Percentiles rank a stretch among this genome's conserved stretches.
Conservation (phyloP, 352 stramenopile genomes). For the Lagenidium sp. region DNA sequence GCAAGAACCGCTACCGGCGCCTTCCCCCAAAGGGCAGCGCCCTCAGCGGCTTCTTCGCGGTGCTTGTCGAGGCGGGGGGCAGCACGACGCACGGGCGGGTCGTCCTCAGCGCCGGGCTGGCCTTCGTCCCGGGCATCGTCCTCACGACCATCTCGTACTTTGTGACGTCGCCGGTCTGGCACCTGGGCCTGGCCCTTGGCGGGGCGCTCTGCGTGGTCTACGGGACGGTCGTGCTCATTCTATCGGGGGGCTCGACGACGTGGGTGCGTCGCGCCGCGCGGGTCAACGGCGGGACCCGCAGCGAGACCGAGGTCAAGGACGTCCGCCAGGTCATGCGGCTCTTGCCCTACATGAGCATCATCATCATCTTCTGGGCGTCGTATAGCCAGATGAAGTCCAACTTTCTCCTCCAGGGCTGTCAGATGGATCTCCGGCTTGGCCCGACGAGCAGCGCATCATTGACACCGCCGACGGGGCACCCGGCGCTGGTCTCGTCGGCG, state of each 20-base stretch:
- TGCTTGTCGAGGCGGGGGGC: constrained; percentile 20
- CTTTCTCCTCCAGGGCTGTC: constrained; percentile 52
- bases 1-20: constrained; percentile 48
- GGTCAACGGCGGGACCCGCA: constrained; percentile 49
- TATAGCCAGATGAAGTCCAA: constrained; percentile 82
- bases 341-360: constrained; percentile 70
- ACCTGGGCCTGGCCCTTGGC: constrained; percentile 51
- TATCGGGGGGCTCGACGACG: constrained; percentile 40
- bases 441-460: constrained; percentile 8
- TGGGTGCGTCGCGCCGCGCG: constrained; percentile 44
- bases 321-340: constrained; percentile 70
- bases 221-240: constrained; percentile 59
- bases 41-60: constrained; percentile 36
- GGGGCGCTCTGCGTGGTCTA: constrained; percentile 51
- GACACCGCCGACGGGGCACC: no score
- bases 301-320: constrained; percentile 49
- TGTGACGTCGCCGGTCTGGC: constrained; percentile 36
- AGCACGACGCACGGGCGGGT: constrained; percentile 34
- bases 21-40: constrained; percentile 73
- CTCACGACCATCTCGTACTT: constrained; percentile 80
- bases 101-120: constrained; percentile 61
- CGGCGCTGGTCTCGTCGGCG: constrained; percentile 50
- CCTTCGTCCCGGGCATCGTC: constrained; percentile 65
- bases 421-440: neutral
- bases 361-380: constrained; percentile 83